Conservation (phyloP, 768 basidiomycete genomes). For the Auricularia auricula-judae region DNA sequence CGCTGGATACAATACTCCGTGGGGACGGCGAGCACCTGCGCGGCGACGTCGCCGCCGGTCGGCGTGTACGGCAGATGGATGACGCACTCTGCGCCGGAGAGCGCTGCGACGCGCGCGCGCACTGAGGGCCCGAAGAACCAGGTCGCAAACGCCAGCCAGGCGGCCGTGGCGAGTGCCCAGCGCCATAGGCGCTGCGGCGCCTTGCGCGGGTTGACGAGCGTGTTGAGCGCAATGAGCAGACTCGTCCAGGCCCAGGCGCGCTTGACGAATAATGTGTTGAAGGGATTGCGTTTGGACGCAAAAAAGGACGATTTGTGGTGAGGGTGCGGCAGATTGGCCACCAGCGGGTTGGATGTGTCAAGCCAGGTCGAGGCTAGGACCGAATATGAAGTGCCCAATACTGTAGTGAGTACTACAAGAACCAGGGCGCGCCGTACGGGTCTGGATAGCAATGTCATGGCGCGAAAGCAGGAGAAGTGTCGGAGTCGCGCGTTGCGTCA, state of each 20-base stretch:
- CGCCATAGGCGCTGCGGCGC: conserved; percentile 33
- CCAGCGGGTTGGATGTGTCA: conserved; percentile 71
- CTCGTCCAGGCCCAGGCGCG: conserved; percentile 87
- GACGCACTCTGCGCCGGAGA: conserved; percentile 72
- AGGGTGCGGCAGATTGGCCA: conserved; percentile 59
- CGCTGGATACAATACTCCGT: conserved; percentile 43
- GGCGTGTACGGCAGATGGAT: conserved; percentile 35
- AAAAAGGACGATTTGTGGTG: conserved; percentile 57
- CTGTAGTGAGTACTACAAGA: not conserved
- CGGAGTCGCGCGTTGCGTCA: not conserved
- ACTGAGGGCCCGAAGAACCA: conserved; percentile 88
- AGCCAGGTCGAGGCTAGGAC: conserved; percentile 41
- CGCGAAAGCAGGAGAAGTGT: not conserved
- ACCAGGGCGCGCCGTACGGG: not conserved
- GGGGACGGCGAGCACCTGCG: conserved; percentile 43
- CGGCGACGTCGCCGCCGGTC: conserved; percentile 12
- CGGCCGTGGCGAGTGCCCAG: conserved; percentile 46
- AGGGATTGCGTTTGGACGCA: conserved; percentile 65
- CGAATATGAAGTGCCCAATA: not conserved
- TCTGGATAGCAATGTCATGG: not conserved
- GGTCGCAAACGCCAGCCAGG: conserved; percentile 65
- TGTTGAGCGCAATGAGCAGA: conserved; percentile 38
- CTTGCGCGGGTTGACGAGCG: conserved; percentile 42
- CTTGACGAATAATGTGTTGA: conserved; percentile 87
- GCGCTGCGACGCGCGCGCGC: conserved; percentile 49